A percentile compares a stretch with the other conserved stretches of the same genome.
Conservation (phyloP, 306 rosid species). For the Medicago truncatula region MtrunA17r5.0-ANR NC_053044.1:9737501-9738000, state of each 20-base stretch:
- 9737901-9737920: constrained; percentile 40
- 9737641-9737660: constrained; percentile 53
- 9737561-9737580: too few relatives aligned
- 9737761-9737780: constrained; percentile 45
- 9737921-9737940: constrained; percentile 47
- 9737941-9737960: constrained; percentile 59
- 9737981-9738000: neutral
- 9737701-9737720: constrained; percentile 57
- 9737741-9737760: constrained; percentile 60
- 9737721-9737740: constrained; percentile 50
- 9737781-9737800: constrained; percentile 56
- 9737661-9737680: constrained; percentile 56
- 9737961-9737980: neutral
- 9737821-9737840: constrained; percentile 59
- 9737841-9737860: constrained; percentile 62
- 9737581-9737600: too few relatives aligned
- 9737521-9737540: too few relatives aligned
- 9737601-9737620: too few relatives aligned
- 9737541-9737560: too few relatives aligned
- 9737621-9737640: neutral
- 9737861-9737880: constrained; percentile 51
- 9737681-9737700: constrained; percentile 69
- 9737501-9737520: too few relatives aligned
- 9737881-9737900: constrained; percentile 57
- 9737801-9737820: constrained; percentile 48